Base-by-base conservation (phyloP, 1,139 yeast species). In the Saccharomycopsis phalli region DNA sequence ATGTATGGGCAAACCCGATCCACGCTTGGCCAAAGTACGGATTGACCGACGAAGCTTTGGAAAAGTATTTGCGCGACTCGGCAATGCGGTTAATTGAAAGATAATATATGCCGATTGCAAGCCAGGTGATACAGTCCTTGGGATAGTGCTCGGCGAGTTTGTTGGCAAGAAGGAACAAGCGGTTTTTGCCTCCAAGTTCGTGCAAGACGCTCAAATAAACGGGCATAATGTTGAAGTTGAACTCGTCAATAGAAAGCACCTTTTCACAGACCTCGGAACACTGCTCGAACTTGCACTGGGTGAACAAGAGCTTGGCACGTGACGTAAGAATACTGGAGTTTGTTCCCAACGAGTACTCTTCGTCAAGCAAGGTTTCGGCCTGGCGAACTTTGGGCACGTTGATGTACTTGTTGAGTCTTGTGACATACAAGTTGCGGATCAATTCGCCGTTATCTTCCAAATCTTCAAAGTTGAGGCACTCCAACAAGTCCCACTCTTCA, bases 1-100 rank as follows among this genome's bases (percentile, higher is more conserved):
- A 93, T 0, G 98, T 88, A 56, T 91, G 97, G 1, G 97, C 97
- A 65, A 93, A 93, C 1, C 97, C 98, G 36, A 93, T 78, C 98
- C 98, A 93, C 1, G 97, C 95, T 42, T 84, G 93, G 0, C 94
- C 94, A 62, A 84, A 87, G 50, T 81, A 83, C 1, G 98, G 95
- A 51, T 86, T 81, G 50, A 88, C 61, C 51, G 87, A 69, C 0
- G 97, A 86, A 0, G 97, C 91, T 57, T 86, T 88, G 42, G 93
- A 79, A 59, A 88, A 93, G 56, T 74, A 86, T 49, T 82, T 72
- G 43, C 98, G 67, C 0, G 97, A 95, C 51, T 88, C 97, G 4
- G 77, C 60, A 11, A 83, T 67, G 54, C 81, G 82, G 47, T 71
- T 73, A 8, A 82, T 78, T 2, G 88, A 69, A 50, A 88, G 65